Conservation (phyloP, 768 basidiomycete species). For the Naganishia vaughanmartiniae region DNA sequence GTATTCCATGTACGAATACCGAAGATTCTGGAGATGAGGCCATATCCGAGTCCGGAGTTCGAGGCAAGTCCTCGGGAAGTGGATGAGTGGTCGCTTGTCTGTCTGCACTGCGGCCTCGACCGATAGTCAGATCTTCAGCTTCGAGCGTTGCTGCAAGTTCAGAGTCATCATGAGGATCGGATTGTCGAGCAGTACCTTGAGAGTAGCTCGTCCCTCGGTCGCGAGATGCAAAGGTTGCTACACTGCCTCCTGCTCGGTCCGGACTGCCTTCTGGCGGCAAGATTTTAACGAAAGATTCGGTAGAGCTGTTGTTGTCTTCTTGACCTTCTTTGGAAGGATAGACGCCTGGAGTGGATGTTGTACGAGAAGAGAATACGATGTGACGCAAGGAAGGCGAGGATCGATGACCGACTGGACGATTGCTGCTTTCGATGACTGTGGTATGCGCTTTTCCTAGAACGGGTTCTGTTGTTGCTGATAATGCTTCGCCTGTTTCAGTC, state of each 20-base stretch:
- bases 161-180: neutral
- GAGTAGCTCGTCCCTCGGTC: neutral
- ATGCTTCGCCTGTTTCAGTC: neutral
- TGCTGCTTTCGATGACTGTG: constrained; percentile 6
- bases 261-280: neutral
- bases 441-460: neutral
- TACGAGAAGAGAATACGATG: constrained; percentile 16
- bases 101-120: neutral
- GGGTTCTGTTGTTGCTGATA: neutral
- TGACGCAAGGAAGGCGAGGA: constrained; percentile 2
- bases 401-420: constrained; percentile 13
- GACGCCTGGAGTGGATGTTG: neutral
- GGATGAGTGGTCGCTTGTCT: neutral
- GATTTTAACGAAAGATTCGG: constrained; percentile 10
- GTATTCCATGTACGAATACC: neutral
- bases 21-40: neutral
- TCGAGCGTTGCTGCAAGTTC: neutral
- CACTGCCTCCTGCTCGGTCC: neutral
- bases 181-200: neutral
- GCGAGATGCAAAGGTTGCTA: neutral
- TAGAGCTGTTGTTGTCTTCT: neutral
- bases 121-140: neutral
- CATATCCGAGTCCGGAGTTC: no score
- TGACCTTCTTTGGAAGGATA: neutral
- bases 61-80: neutral